These are phyloP conservation scores for Anastatica hierochuntica DNA, from an alignment of 345 rosid species.

Conservation along the genomic window DNA sequence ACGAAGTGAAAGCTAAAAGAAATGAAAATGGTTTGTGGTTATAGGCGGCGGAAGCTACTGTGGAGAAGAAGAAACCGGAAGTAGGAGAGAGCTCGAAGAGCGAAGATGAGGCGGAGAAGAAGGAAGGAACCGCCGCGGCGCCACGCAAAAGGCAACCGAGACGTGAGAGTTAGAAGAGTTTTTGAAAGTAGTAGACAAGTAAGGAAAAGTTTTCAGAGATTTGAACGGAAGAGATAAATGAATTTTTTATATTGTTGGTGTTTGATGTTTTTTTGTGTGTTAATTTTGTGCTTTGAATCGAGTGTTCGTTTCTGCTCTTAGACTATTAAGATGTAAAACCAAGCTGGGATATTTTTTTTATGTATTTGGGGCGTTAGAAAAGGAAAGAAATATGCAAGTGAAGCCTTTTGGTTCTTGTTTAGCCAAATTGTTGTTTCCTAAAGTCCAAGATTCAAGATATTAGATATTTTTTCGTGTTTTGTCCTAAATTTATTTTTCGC, in stretches of 20 bases:
- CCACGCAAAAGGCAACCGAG: constrained; percentile 48
- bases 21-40: not conserved
- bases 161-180: constrained; percentile 40
- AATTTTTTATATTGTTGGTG: not conserved
- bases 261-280: not conserved
- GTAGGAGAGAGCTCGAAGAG: constrained; percentile 38
- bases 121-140: constrained; percentile 32
- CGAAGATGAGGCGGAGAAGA: constrained; percentile 39
- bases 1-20: not conserved
- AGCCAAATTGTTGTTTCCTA: constrained; percentile 6
- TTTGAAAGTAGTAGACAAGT: not conserved
- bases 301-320: too few relatives aligned
- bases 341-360: constrained; percentile 8
- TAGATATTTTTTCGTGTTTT: too few relatives aligned
- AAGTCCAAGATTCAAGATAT: not conserved
- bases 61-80: constrained; percentile 31
- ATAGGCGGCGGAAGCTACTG: constrained; percentile 23
- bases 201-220: not conserved
- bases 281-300: not conserved
- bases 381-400: constrained; percentile 8
- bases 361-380: not conserved
- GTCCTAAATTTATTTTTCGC: not conserved
- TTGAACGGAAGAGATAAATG: too few relatives aligned
- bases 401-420: not conserved
- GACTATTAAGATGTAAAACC: constrained; percentile 7